Evolutionary conservation across 2,329 filamentous ascomycete species (phyloP).

Genomic region (Penicillium olsonii): DNA sequence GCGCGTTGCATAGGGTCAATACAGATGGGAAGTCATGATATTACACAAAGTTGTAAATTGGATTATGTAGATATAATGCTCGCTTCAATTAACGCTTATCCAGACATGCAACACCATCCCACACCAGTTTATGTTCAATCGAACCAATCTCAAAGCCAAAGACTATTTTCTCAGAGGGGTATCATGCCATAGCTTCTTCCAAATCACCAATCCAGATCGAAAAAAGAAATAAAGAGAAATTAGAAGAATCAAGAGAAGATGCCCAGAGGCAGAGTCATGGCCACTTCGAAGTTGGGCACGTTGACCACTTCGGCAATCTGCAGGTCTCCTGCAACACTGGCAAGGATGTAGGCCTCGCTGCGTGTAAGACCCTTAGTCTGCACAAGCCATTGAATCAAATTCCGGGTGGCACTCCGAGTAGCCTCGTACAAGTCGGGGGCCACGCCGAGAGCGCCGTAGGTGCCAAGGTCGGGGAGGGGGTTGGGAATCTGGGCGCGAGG

Average conservation of each 20-base stretch:
- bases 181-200: slow-evolving; percentile 16
- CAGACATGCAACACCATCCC: slow-evolving; percentile 11
- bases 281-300: slow-evolving; percentile 56
- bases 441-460: slow-evolving; percentile 53
- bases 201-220: neutral
- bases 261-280: slow-evolving; percentile 52
- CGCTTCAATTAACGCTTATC: slow-evolving; percentile 8
- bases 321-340: slow-evolving; percentile 53
- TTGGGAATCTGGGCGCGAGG: slow-evolving; percentile 26
- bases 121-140: slow-evolving; percentile 12
- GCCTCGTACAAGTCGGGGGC: slow-evolving; percentile 52
- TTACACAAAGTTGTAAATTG: neutral
- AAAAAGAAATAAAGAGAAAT: neutral
- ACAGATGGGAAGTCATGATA: neutral
- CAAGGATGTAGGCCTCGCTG: slow-evolving; percentile 56
- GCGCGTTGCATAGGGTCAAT: too few species aligned
- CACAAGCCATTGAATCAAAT: slow-evolving; percentile 53
- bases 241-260: slow-evolving; percentile 48
- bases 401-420: slow-evolving; percentile 50
- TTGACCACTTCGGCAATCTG: slow-evolving; percentile 57
- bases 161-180: slow-evolving; percentile 12
- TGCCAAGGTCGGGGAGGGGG: slow-evolving; percentile 36
- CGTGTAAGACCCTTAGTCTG: slow-evolving; percentile 49
- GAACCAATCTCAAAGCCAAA: slow-evolving; percentile 9
- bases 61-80: slow-evolving; percentile 1